These are phyloP conservation scores for Trapa bicornis DNA, from an alignment of 345 rosid genomes.

Conservation along the genomic window DNA sequence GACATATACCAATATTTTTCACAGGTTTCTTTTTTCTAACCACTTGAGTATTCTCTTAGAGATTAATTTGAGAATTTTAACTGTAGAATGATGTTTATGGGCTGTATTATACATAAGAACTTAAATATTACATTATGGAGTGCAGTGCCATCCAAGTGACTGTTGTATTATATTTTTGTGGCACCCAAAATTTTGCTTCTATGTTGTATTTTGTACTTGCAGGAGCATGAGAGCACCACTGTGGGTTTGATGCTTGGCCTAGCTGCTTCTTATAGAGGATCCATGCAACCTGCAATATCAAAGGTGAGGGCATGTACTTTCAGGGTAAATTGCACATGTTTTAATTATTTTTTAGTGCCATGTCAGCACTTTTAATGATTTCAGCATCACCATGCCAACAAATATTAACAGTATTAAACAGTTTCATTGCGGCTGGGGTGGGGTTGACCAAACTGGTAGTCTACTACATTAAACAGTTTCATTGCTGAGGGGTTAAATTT, in stretches of 20 bases:
- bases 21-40: slow-evolving; percentile 41
- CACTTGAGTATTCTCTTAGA: not conserved
- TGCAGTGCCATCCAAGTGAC: not conserved
- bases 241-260: slow-evolving; percentile 94
- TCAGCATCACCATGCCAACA: no score
- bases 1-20: slow-evolving; percentile 80
- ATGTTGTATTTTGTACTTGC: not conserved
- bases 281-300: slow-evolving; percentile 85
- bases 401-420: no score
- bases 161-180: not conserved
- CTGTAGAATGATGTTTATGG: not conserved
- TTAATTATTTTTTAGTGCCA: not conserved
- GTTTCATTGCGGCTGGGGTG: no score
- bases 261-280: slow-evolving; percentile 86
- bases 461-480: not conserved
- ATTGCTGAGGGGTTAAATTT: not conserved
- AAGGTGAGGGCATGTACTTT: slow-evolving; percentile 35
- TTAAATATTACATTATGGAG: not conserved
- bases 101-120: not conserved
- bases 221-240: slow-evolving; percentile 93
- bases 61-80: not conserved
- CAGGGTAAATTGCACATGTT: not conserved
- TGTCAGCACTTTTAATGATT: no score
- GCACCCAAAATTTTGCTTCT: not conserved
- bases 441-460: not conserved